phyloP scores from a whole-genome alignment of 305 asterid genomes.

The Rubia balearica region DNA sequence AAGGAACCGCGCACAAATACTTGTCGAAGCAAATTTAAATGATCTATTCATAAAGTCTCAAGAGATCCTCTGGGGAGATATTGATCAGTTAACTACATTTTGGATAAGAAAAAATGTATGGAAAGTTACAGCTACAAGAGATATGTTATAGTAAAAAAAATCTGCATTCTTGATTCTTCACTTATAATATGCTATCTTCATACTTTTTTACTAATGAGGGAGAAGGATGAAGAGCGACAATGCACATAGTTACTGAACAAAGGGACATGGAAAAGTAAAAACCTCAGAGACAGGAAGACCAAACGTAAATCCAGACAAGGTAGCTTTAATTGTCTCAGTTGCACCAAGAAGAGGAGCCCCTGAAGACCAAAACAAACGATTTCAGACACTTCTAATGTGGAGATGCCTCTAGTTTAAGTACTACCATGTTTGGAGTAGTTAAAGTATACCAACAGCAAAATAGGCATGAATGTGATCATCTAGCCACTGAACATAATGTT shows the following conservation, averaged over 20 bases:
- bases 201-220: background rate
- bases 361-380: slow-evolving; percentile 32
- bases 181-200: background rate
- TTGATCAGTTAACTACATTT: background rate
- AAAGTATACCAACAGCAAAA: slow-evolving; percentile 92
- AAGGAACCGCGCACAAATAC: background rate
- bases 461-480: slow-evolving; percentile 96
- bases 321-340: slow-evolving; percentile 70
- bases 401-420: slow-evolving; percentile 14
- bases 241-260: background rate
- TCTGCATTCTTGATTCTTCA: background rate
- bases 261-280: slow-evolving; percentile 2
- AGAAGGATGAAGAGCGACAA: background rate
- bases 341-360: slow-evolving; percentile 98
- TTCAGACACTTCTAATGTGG: slow-evolving; percentile 18
- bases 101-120: background rate
- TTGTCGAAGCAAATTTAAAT: background rate
- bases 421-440: slow-evolving; percentile 17
- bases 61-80: background rate
- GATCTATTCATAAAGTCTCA: background rate
- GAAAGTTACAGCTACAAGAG: background rate
- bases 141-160: no score
- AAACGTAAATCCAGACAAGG: slow-evolving; percentile 72
- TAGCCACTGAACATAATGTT: slow-evolving; percentile 72
- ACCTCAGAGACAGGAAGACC: slow-evolving; percentile 99